Evolutionary conservation across 2,329 filamentous ascomycete genomes (phyloP).

Genomic region (Pseudogymnoascus sp.): DNA sequence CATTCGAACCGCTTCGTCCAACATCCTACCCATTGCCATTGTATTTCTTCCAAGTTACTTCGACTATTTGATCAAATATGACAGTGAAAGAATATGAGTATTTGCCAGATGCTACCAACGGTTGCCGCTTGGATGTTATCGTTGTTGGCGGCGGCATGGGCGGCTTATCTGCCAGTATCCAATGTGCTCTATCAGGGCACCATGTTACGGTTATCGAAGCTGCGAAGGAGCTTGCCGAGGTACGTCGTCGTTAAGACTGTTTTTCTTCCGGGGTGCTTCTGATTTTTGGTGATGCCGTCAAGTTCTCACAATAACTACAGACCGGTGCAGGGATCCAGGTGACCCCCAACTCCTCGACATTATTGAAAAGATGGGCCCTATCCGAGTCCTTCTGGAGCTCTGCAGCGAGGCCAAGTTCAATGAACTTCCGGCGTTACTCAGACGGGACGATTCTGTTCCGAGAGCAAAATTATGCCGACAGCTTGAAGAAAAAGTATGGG

Average conservation of each 20-base stretch:
- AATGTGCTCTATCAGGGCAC: conserved; percentile 27
- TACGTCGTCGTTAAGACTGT: conserved; percentile 17
- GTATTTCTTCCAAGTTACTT: background rate
- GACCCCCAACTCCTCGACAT: conserved; percentile 20
- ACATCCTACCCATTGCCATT: background rate
- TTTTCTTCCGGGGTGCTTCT: no score
- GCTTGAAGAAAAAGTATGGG: background rate
- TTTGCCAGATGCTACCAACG: background rate
- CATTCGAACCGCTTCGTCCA: background rate
- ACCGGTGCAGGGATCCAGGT: conserved; percentile 29
- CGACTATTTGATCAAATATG: background rate
- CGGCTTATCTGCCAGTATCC: conserved; percentile 38
- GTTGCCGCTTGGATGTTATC: conserved; percentile 28
- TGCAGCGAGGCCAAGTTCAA: background rate
- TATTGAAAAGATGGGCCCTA: conserved; percentile 23
- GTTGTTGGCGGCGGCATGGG: conserved; percentile 49
- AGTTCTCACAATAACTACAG: conserved; percentile 15
- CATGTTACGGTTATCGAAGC: conserved; percentile 36
- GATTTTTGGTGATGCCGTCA: conserved; percentile 23
- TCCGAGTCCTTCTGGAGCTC: background rate
- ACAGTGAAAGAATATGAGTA: background rate
- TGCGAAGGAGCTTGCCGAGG: conserved; percentile 34
- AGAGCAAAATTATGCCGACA: background rate
- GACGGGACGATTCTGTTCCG: background rate
- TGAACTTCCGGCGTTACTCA: background rate